Base-by-base conservation (phyloP, 495 filamentous ascomycete genomes). In the Astrocystis sublimbata region DNA sequence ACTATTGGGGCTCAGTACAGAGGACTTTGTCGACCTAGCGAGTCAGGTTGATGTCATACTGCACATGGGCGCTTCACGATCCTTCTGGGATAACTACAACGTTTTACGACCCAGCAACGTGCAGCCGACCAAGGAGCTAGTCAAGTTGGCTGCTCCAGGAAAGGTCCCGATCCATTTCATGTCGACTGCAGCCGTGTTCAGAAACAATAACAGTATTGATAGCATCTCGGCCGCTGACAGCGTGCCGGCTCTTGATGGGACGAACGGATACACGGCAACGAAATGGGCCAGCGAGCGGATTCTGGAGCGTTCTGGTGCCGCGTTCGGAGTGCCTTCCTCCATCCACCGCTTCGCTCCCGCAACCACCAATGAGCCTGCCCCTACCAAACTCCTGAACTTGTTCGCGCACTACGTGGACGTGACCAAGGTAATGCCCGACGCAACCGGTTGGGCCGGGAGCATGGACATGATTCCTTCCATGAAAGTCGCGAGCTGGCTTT, bases 271-370 rank as follows among this genome's bases (percentile, higher is more conserved):
- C 57, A 65, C 66, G 0, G 73, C 81, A 0, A 68, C 73, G 3
- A 84, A 84, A 31, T 88, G 85, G 84, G 84, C 78, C 1, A 77
- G 79, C 56, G 85, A 88, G 68, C 57, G 52, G 6, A 66, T 75
- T 24, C 69, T 87, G 0, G 82, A 85, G 65, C 68, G 69, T 3
- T 65, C 67, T 12, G 36, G 31, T 23, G 5, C 31, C 12, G 35
- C 56, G 7, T 61, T 71, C 33, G 71, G 64, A 0, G 45, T 78
- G n/a, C 75, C 75, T 0, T 71, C 77, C 1, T 76, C 53, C 61
- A 75, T 81, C 28, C 79, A 84, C 58, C 78, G 80, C 1, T 56
- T 56, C 15, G 31, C 36, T 9, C 47, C 47, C 35, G 49, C 49
- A 7, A 15, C 49, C n/a, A 17, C 15, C 23, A 30, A 35, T 12